Conservation (phyloP, 805 yeast species). For the Myxozyma sirexii region DNA sequence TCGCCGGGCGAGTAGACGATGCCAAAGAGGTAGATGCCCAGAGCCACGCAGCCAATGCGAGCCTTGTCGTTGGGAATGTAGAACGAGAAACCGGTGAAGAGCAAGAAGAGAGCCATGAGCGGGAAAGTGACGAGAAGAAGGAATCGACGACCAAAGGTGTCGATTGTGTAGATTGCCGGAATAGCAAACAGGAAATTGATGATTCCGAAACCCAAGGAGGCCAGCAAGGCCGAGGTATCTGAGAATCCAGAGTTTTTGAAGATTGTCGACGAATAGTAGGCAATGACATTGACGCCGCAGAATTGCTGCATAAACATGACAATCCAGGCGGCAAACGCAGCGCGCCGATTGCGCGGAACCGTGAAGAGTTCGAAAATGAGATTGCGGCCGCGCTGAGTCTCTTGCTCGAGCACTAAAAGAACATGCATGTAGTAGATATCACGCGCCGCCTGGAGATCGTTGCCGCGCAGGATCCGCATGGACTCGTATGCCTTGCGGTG, state of each 20-base stretch:
- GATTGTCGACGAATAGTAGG: slow-evolving; percentile 79
- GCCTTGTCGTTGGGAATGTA: slow-evolving; percentile 57
- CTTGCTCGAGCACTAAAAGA: slow-evolving; percentile 51
- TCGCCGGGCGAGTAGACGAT: slow-evolving; percentile 80
- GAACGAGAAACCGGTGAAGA: slow-evolving; percentile 62
- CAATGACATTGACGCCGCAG: slow-evolving; percentile 88
- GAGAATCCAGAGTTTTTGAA: slow-evolving; percentile 69
- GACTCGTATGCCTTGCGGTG: slow-evolving; percentile 55
- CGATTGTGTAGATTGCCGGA: slow-evolving; percentile 81
- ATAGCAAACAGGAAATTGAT: slow-evolving; percentile 77
- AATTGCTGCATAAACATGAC: slow-evolving; percentile 90
- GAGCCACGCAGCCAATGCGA: slow-evolving; percentile 65
- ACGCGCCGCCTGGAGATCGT: slow-evolving; percentile 61
- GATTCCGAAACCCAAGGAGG: slow-evolving; percentile 87
- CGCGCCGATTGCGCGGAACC: slow-evolving; percentile 80
- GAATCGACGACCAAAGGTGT: slow-evolving; percentile 70
- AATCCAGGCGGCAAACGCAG: slow-evolving; percentile 75
- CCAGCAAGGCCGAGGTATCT: slow-evolving; percentile 65
- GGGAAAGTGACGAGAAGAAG: slow-evolving; percentile 63
- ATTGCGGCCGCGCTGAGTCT: slow-evolving; percentile 44
- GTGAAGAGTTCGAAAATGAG: slow-evolving; percentile 52
- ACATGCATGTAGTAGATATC: slow-evolving; percentile 63
- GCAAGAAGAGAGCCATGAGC: slow-evolving; percentile 57
- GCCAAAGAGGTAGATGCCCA: slow-evolving; percentile 74
- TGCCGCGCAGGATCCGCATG: slow-evolving; percentile 50